These are phyloP conservation scores for Vaccinium vitisidaea DNA, from an alignment of 148 eudicot genomes.

Conservation along the genomic window DNA sequence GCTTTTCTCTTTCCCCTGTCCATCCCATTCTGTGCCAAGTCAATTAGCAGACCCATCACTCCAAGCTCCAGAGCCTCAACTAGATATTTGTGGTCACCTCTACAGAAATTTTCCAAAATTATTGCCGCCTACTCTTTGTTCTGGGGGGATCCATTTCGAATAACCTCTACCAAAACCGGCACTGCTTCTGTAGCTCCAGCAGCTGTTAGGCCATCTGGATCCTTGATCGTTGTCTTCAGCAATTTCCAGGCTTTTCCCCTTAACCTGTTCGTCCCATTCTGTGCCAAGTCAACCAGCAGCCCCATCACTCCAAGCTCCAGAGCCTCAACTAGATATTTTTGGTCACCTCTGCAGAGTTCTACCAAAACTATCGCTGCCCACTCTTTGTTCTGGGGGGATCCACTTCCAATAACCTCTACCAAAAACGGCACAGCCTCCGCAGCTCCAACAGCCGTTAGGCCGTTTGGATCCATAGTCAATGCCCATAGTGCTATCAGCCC, in stretches of 20 bases:
- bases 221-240: too few relatives aligned
- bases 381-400: conserved; percentile 92
- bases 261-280: too few relatives aligned
- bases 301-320: too few relatives aligned
- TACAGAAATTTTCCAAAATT: too few relatives aligned
- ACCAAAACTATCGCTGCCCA: conserved; percentile 86
- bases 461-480: conserved; percentile 78
- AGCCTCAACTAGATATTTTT: background rate
- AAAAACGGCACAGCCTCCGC: conserved; percentile 77
- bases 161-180: too few relatives aligned
- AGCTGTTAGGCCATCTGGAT: too few relatives aligned
- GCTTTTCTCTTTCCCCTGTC: conserved; percentile 94
- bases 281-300: too few relatives aligned
- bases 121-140: too few relatives aligned
- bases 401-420: conserved; percentile 71
- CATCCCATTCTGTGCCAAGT: conserved; percentile 72
- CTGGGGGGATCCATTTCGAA: too few relatives aligned
- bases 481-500: conserved; percentile 80
- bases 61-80: conserved; percentile 67
- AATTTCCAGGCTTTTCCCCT: too few relatives aligned
- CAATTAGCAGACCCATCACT: conserved; percentile 45
- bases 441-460: conserved; percentile 69
- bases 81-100: conserved; percentile 27
- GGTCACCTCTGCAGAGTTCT: conserved; percentile 81
- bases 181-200: too few relatives aligned